phyloP scores from a whole-genome alignment of 352 stramenopile genomes.

The Phytophthora cryptogea region DNA sequence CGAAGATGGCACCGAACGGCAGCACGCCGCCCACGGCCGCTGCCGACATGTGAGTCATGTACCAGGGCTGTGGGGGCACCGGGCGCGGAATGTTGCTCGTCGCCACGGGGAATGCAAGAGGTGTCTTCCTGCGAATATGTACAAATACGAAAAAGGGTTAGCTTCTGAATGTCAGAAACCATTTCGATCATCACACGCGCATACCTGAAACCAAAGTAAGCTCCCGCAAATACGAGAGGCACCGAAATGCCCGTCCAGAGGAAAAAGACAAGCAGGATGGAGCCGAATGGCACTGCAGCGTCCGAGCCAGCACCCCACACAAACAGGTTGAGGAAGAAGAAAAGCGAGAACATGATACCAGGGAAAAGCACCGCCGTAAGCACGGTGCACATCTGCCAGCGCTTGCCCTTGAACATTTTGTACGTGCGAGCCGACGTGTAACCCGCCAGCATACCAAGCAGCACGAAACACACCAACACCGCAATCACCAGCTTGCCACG shows the following conservation, averaged over 20 bases:
- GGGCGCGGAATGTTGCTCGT: conserved; percentile 98
- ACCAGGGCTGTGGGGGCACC: conserved; percentile 99
- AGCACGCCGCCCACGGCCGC: conserved; percentile 97
- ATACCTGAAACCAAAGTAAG: conserved; percentile 98
- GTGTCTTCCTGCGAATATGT: conserved; percentile 53
- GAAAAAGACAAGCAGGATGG: conserved; percentile 97
- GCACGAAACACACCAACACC: conserved; percentile 97
- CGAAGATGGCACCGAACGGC: conserved; percentile 99
- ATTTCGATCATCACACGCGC: conserved; percentile 25
- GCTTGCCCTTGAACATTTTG: conserved; percentile 99
- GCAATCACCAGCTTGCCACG: conserved; percentile 98
- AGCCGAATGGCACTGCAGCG: conserved; percentile 95
- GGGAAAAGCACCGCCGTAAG: conserved; percentile 97
- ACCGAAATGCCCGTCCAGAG: conserved; percentile 99
- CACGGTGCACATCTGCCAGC: conserved; percentile 97
- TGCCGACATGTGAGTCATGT: conserved; percentile 95
- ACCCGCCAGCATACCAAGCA: conserved; percentile 96
- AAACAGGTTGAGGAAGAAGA: conserved; percentile 98
- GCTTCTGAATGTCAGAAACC: neutral
- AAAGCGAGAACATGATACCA: conserved; percentile 95
- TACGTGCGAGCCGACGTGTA: conserved; percentile 97
- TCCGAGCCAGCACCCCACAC: conserved; percentile 94
- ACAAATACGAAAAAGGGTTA: conserved; percentile 6
- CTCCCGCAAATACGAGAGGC: conserved; percentile 98
- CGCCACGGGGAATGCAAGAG: conserved; percentile 96